phyloP scores from a whole-genome alignment of 2,329 filamentous ascomycete species.

The Epichloe aotearoae region DNA sequence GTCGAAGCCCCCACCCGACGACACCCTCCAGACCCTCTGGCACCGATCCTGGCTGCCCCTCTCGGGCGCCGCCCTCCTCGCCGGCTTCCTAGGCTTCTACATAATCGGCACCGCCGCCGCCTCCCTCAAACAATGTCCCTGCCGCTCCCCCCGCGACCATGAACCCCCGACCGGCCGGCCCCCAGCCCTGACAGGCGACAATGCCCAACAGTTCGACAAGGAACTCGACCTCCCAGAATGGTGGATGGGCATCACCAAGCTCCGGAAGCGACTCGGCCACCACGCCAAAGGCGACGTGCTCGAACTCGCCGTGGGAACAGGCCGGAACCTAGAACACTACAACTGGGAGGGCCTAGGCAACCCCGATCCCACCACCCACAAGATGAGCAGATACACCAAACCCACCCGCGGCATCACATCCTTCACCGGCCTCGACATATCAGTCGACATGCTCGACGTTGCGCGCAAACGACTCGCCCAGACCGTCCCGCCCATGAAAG shows the following conservation, averaged over 20 bases:
- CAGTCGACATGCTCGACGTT: constrained; percentile 45
- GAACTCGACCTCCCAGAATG: constrained; percentile 44
- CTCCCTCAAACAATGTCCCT: constrained; percentile 16
- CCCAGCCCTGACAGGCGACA: constrained; percentile 29
- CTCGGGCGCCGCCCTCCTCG: constrained; percentile 31
- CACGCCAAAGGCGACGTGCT: constrained; percentile 43
- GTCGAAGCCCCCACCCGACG: constrained; percentile 15
- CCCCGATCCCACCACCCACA: background rate
- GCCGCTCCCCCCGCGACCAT: constrained; percentile 19
- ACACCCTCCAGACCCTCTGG: constrained; percentile 24
- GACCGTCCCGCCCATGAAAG: constrained; percentile 25
- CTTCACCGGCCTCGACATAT: constrained; percentile 51
- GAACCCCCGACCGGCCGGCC: constrained; percentile 34
- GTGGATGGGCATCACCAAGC: constrained; percentile 39
- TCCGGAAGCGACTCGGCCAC: constrained; percentile 35
- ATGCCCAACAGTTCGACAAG: constrained; percentile 43
- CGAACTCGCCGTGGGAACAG: constrained; percentile 50
- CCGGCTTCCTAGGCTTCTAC: constrained; percentile 34
- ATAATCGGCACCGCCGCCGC: constrained; percentile 26
- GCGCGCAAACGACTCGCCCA: constrained; percentile 38
- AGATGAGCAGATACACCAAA: background rate
- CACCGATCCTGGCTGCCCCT: constrained; percentile 30
- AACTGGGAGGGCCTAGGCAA: constrained; percentile 33
- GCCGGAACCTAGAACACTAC: constrained; percentile 47
- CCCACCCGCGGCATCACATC: constrained; percentile 27